A percentile compares a stretch with the other conserved stretches of the same genome.
These are phyloP conservation scores for Hypoxylon lenormandii DNA, from an alignment of 495 filamentous ascomycete species.

Conservation along the genomic window DNA sequence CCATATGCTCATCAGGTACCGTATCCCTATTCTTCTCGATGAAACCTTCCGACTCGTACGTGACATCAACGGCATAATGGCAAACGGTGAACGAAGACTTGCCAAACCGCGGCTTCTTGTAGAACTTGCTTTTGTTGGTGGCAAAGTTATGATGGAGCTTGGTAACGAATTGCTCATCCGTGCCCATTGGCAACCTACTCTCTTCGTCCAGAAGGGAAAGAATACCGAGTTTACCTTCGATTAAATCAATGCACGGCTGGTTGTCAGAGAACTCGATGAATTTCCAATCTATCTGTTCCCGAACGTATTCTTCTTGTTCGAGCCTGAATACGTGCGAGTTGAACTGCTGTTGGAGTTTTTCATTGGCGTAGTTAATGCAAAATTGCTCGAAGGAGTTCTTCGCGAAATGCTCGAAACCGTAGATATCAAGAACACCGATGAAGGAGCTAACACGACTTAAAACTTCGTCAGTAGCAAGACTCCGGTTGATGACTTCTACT, in stretches of 20 bases:
- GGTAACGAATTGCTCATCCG: slow-evolving; percentile 95
- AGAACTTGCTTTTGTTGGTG: slow-evolving; percentile 92
- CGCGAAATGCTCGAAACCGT: slow-evolving; percentile 99
- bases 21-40: slow-evolving; percentile 99
- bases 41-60: slow-evolving; percentile 99
- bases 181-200: slow-evolving; percentile 94
- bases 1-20: slow-evolving; percentile 97
- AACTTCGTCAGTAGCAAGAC: slow-evolving; percentile 89
- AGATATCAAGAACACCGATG: slow-evolving; percentile 99
- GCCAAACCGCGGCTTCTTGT: slow-evolving; percentile 97
- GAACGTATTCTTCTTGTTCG: slow-evolving; percentile 97
- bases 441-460: slow-evolving; percentile 85
- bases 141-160: slow-evolving; percentile 97
- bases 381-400: slow-evolving; percentile 99
- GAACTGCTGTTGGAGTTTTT: slow-evolving; percentile 99
- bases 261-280: slow-evolving; percentile 99
- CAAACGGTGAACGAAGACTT: slow-evolving; percentile 98
- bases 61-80: slow-evolving; percentile 98
- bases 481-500: slow-evolving; percentile 91
- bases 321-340: slow-evolving; percentile 99
- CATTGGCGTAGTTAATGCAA: slow-evolving; percentile 99
- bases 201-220: slow-evolving; percentile 95
- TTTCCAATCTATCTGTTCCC: slow-evolving; percentile 98
- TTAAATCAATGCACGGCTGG: slow-evolving; percentile 98
- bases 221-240: slow-evolving; percentile 95